A percentile compares a stretch with the other conserved stretches of the same genome.
Evolutionary conservation across 306 rosid genomes (phyloP).

Genomic region (Boehmeria nivea): DNA sequence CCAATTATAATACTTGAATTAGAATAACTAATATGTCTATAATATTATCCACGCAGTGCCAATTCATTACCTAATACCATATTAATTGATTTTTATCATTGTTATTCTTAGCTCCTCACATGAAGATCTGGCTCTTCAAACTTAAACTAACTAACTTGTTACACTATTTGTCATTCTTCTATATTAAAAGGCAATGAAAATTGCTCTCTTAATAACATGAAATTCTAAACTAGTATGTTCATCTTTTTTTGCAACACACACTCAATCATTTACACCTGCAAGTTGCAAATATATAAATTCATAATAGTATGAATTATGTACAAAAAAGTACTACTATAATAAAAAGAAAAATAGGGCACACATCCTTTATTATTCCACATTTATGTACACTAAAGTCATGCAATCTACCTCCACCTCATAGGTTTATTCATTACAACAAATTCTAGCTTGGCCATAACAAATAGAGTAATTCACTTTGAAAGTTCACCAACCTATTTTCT

Average conservation of each 20-base stretch:
- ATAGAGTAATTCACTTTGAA: not conserved
- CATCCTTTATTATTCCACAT: not conserved
- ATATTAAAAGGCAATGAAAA: not conserved
- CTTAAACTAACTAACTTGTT: not conserved
- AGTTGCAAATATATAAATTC: not conserved
- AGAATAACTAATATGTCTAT: not conserved
- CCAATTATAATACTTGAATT: not conserved
- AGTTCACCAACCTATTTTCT: not conserved
- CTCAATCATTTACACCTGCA: not conserved
- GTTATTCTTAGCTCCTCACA: not conserved
- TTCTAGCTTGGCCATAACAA: not conserved
- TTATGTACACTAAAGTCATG: not conserved
- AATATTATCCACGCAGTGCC: not conserved
- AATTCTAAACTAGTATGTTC: not conserved
- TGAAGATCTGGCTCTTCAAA: constrained; percentile 1
- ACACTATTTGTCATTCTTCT: not conserved
- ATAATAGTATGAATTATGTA: too few species aligned
- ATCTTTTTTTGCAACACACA: not conserved
- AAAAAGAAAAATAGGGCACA: not conserved
- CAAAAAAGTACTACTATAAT: too few species aligned
- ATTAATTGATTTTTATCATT: not conserved
- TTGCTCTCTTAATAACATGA: not conserved
- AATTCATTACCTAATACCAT: constrained; percentile 4
- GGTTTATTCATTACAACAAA: constrained; percentile 3
- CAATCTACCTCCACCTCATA: constrained; percentile 2